Evolutionary conservation across 306 rosid species (phyloP).

Genomic region (Citrullus colocynthis): DNA sequence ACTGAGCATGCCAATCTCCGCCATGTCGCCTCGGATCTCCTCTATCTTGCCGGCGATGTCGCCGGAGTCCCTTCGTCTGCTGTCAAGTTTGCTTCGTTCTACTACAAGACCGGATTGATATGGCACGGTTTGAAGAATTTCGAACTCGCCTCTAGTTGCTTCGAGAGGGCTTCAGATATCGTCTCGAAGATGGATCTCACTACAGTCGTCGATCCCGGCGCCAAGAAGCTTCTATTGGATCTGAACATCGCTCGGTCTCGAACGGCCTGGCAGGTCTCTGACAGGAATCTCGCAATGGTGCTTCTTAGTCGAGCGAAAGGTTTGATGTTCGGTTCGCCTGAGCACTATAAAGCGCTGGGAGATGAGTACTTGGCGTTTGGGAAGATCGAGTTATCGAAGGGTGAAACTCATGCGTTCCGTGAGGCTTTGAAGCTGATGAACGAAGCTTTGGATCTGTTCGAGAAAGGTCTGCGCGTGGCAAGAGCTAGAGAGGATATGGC

Average conservation of each 20-base stretch:
- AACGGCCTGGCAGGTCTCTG: slow-evolving; percentile 79
- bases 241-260: slow-evolving; percentile 60
- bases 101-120: slow-evolving; percentile 59
- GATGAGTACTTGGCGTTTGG: slow-evolving; percentile 56
- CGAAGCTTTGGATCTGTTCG: slow-evolving; percentile 72
- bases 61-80: slow-evolving; percentile 56
- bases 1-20: slow-evolving; percentile 66
- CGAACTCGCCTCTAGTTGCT: slow-evolving; percentile 79
- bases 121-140: slow-evolving; percentile 60
- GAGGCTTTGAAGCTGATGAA: slow-evolving; percentile 76
- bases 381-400: slow-evolving; percentile 33
- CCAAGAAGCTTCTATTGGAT: slow-evolving; percentile 50
- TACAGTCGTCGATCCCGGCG: slow-evolving; percentile 26
- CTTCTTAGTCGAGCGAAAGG: slow-evolving; percentile 64
- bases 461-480: slow-evolving; percentile 47
- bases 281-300: slow-evolving; percentile 47
- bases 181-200: slow-evolving; percentile 32
- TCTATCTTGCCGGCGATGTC: slow-evolving; percentile 32
- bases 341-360: slow-evolving; percentile 43
- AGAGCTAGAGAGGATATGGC: slow-evolving; percentile 34
- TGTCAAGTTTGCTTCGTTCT: slow-evolving; percentile 57
- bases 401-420: slow-evolving; percentile 21
- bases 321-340: slow-evolving; percentile 45
- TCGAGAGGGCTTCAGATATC: slow-evolving; percentile 67
- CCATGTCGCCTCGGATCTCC: slow-evolving; percentile 60